Base-by-base conservation (phyloP, 768 basidiomycete genomes). In the Agrocybe pediades region DNA sequence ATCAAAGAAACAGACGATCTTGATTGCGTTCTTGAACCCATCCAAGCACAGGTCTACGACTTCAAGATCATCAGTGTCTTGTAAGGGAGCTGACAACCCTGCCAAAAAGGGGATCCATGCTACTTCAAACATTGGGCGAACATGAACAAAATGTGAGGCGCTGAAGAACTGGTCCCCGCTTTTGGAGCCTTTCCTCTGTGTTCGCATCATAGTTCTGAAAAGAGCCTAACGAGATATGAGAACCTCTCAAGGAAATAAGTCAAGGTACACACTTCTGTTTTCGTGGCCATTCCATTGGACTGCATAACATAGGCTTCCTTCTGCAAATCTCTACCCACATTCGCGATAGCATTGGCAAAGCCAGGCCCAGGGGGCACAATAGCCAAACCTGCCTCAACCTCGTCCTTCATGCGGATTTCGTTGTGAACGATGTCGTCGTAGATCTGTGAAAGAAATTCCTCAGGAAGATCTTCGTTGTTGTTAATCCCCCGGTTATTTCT, bases 331-430 rank as follows among this genome's bases (percentile, higher is more conserved):
- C 97, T 76, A 8, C 97, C 97, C 23, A 98, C 94, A 48, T 85
- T 89, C 2, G 90, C 91, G 15, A 99, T 71, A 7, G 88, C 90
- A 58, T 82, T 86, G 0, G 92, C 88, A 29, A 97, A 70, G 11
- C 95, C 94, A 19, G 91, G 83, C 2, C 83, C 83, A 26, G 78
- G 52, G 6, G 78, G 55, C 3, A 73, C 62, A 3, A 75, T 63
- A 8, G 74, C 68, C 20, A 83, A 62, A 6, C 74, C 74, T 24
- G 81, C 76, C 61, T 95, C 95, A 21, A 94, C 74, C 74, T 99
- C 96, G 63, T 98, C 97, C 72, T 98, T 98, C 97, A 99, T 98
- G 64, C 92, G 83, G 61, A 99, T 98, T 69, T 99, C 97, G 62
- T 97, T 95, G 40, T 69, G 77, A 52, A 85, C 82, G 60, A 99